Evolutionary conservation across 2,329 filamentous ascomycete species (phyloP), one percentile per base, ranked within the genome.

Genomic region (Tolypocladium amazonense): DNA sequence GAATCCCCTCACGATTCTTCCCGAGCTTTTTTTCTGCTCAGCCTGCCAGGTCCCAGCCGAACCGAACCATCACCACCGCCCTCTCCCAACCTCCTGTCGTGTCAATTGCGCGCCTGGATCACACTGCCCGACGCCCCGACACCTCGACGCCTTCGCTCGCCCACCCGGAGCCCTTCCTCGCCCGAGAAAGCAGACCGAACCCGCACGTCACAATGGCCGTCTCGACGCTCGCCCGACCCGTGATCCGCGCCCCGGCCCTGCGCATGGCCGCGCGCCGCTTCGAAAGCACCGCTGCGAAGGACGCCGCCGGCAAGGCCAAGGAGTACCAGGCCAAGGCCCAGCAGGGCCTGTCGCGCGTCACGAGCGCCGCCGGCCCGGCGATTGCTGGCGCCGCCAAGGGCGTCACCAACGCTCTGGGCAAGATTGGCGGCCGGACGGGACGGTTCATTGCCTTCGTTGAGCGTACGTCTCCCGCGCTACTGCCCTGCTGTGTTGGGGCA

Each of bases 341-440:
- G 65, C 82, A 96, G 77, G 91, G 92, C 65, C 84, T 97, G 59
- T 90, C 89, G 68, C 86, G 87, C 72, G 92, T 94, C 69, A 81
- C 88, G 65, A 87, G 88, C 68, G 86, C 90, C 58, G 92, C 92
- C 68, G 90, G 90, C 60, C 87, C 89, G 62, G 89, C 87, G 62
- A 80, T 95, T 68, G 81, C 83, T 67, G 87, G 84, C 72, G 90
- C 88, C 67, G 89, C 88, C 60, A 84, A 85, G 72, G 83, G 85
- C 59, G 77, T 88, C 66, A 77, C 81, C 66, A 83, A 78, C 71
- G 85, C 88, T 60, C 77, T 96, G 67, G 81, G 85, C 73, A 88
- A 86, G 77, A 82, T 92, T 72, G 92, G 92, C 70, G 93, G 93
- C 70, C 85, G 89, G 69, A 92, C 90, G 63, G 92, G 90, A 70